Base-by-base conservation (phyloP, 2,329 filamentous ascomycete genomes). In the Graphiopsis chlorocephala region DNA sequence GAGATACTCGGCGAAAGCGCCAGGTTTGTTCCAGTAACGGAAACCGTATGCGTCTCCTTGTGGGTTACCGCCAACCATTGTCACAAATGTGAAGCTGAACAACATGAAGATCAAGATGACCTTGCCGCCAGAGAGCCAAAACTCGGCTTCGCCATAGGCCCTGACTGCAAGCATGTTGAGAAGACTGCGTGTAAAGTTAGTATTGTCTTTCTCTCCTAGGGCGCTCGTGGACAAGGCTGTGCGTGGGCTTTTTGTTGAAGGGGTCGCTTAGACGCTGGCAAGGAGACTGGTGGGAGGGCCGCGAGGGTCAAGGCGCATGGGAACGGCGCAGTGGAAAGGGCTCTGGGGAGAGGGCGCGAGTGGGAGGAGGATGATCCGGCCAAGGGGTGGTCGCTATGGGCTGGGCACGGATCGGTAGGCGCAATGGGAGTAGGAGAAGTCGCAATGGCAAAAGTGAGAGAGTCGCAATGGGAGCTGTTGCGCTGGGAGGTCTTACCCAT, bases 91-190 rank as follows among this genome's bases (percentile, higher is more conserved):
- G 67, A 76, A 82, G 69, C 68, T 67, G 72, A 81, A 79, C 17
- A 82, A 72, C 48, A 78, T 77, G 61, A 81, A 69, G 70, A 82
- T 81, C 65, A 82, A 67, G 38, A 82, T 63, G 63, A 82, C 78
- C 67, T 83, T 82, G 55, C 55, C 78, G 45, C 77, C 78, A 2
- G 85, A 84, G 3, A 88, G 79, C 84, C 84, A 88, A 64, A 76
- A 77, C 61, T 78, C 76, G 38, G 72, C 75, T 65, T 81, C 79
- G 25, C 80, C 81, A 62, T 79, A 83, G 1, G 75, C 77, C 33
- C 77, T 73, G 52, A 82, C 80, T 45, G 80, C 78, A n/a, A 81
- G 71, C 20, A 81, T 45, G 67, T 82, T 83, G 70, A 80, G 80
- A 50, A 79, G 59, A 47, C 67, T 73, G 28, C 26, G 23, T 15